Percentiles rank a stretch among this genome's conserved stretches.
Conservation (phyloP, 208 protist genomes). For the Angomonas deanei region DNA sequence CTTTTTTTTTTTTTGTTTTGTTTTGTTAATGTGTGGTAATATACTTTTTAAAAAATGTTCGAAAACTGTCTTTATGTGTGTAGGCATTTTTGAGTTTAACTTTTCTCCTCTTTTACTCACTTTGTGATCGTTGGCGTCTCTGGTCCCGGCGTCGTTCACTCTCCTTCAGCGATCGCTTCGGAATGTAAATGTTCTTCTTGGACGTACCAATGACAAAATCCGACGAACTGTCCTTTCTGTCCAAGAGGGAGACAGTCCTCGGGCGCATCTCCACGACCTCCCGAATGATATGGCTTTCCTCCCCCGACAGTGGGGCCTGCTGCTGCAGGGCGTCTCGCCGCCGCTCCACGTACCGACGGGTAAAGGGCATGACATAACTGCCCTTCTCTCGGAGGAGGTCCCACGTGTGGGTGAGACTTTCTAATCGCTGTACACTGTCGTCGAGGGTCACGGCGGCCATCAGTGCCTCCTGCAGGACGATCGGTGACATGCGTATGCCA, state of each 20-base stretch:
- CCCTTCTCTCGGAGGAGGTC: slow-evolving; percentile 40
- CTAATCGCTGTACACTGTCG: slow-evolving; percentile 21
- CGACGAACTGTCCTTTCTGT: slow-evolving; percentile 81
- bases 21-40: neutral
- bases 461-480: slow-evolving; percentile 76
- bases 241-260: slow-evolving; percentile 64
- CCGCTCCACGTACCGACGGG: slow-evolving; percentile 46
- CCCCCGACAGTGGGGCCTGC: neutral
- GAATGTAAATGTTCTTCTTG: slow-evolving; percentile 73
- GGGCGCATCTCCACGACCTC: slow-evolving; percentile 61
- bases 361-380: slow-evolving; percentile 86
- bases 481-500: slow-evolving; percentile 47
- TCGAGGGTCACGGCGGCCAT: slow-evolving; percentile 55
- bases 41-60: neutral
- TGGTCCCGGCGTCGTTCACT: neutral
- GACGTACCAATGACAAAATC: slow-evolving; percentile 76
- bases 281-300: slow-evolving; percentile 30
- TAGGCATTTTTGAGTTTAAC: too few relatives aligned
- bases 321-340: neutral
- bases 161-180: neutral
- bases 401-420: slow-evolving; percentile 40
- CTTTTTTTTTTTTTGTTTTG: neutral
- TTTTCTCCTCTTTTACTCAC: too few relatives aligned
- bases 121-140: too few relatives aligned
- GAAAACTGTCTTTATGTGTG: too few relatives aligned